Base-by-base conservation (phyloP, 148 eudicot genomes). In the Rhododendron kiyosumense region DNA sequence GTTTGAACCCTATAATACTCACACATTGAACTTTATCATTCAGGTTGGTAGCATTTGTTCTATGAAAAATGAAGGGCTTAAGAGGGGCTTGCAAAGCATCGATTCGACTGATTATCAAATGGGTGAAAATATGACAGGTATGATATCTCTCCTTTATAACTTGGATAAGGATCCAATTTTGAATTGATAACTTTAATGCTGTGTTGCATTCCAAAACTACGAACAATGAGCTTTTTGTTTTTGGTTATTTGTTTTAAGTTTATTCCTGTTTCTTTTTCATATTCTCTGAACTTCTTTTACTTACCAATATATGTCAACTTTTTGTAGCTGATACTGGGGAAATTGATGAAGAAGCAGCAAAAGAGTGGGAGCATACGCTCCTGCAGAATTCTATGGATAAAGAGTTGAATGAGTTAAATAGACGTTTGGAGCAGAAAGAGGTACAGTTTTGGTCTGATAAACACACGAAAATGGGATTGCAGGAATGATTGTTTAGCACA, bases 341-440 rank as follows among this genome's bases (percentile, higher is more conserved):
- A 71, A 93, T 93, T 63, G 99, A 97, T 89, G 98, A 97, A 90
- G 99, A 95, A 93, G 91, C 92, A 57, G 94, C 95, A 63, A 97
- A 97, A 88, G 99, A 97, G 85, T 95, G 97, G 99, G 99, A 97
- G 89, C 99, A 97, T 88, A 94, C 93, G 73, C 94, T 95, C 88
- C 86, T 95, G 82, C 99, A 95, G 87, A 93, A 92, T 87, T 93
- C 94, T 41, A 94, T 97, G 99, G 99, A 95, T 89, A 93, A 96
- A 90, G 98, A 97, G 78, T 89, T 97, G 88, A 85, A 86, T 87
- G 99, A 97, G 90, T 89, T 97, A 87, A 97, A 97, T 88, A 91
- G 88, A 82, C 98, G 96, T 52, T 90, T 97, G 84, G 95, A 94
- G 90, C 98, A 94, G 91, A 97, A 97, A 90, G 99, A 97, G 98